Evolutionary conservation across 306 rosid genomes (phyloP).

Genomic region (Herpetospermum pedunculosum): DNA sequence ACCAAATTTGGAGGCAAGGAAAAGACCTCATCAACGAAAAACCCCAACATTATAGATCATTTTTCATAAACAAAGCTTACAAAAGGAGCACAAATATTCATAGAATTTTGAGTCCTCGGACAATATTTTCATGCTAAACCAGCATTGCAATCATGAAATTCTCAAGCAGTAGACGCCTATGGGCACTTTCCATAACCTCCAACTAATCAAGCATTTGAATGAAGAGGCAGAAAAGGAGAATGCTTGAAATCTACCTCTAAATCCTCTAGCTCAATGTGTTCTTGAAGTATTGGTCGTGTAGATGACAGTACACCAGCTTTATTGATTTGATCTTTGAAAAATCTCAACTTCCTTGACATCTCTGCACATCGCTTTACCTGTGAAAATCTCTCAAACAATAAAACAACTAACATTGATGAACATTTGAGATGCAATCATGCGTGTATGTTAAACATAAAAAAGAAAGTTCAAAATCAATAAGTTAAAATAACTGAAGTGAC

Average conservation of each 20-base stretch:
- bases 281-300: slow-evolving; percentile 46
- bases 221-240: slow-evolving; percentile 1
- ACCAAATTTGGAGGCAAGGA: background rate
- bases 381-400: slow-evolving; percentile 16
- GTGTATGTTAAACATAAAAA: background rate
- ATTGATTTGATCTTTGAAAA: slow-evolving; percentile 84
- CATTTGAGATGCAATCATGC: background rate
- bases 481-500: background rate
- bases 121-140: background rate
- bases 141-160: background rate
- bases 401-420: slow-evolving; percentile 3
- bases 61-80: background rate
- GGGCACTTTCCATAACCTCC: background rate
- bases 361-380: slow-evolving; percentile 99
- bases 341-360: slow-evolving; percentile 90
- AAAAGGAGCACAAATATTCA: background rate
- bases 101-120: background rate
- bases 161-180: background rate
- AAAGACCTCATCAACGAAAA: background rate
- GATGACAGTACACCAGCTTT: slow-evolving; percentile 68
- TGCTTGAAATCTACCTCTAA: slow-evolving; percentile 55
- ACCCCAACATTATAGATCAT: background rate
- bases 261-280: slow-evolving; percentile 71
- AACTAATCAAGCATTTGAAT: background rate
- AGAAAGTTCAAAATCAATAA: background rate